phyloP scores from a whole-genome alignment of 805 yeast genomes.

The Brettanomyces custersianus region DNA sequence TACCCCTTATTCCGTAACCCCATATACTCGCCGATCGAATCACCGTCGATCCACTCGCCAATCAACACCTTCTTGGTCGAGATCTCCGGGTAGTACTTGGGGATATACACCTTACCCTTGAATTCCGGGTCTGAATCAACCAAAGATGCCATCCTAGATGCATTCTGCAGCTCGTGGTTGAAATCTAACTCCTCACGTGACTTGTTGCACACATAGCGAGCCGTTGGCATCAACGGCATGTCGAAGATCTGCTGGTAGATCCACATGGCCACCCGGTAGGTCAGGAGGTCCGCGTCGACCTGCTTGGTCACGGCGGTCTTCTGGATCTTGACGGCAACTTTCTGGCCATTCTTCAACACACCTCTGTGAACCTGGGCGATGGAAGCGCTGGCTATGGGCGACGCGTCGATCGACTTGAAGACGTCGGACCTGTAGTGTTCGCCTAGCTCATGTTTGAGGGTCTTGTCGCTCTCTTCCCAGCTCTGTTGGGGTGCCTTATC shows the following conservation, averaged over 20 bases:
- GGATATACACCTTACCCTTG: constrained; percentile 41
- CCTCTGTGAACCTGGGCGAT: constrained; percentile 66
- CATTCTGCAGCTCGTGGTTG: constrained; percentile 44
- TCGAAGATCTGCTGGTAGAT: constrained; percentile 52
- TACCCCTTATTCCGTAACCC: constrained; percentile 31
- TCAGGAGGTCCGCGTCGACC: constrained; percentile 48
- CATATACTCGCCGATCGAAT: constrained; percentile 39
- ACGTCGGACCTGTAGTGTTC: constrained; percentile 27
- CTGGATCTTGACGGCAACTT: constrained; percentile 61
- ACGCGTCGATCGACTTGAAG: constrained; percentile 40
- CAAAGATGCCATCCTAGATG: constrained; percentile 28
- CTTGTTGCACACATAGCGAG: constrained; percentile 48
- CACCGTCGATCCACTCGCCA: constrained; percentile 75
- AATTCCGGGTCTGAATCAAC: constrained; percentile 37
- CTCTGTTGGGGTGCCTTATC: constrained; percentile 60
- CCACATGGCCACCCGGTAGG: constrained; percentile 43
- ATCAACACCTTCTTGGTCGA: constrained; percentile 45
- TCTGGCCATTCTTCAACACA: constrained; percentile 32
- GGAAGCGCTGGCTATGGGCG: constrained; percentile 67
- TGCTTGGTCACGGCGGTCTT: constrained; percentile 56
- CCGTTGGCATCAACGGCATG: constrained; percentile 50
- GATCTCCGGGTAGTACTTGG: constrained; percentile 36
- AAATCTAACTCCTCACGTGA: constrained; percentile 57
- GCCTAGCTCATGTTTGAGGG: constrained; percentile 34
- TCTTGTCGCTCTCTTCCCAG: constrained; percentile 37